Evolutionary conservation across 805 yeast genomes (phyloP).

Genomic region (Candida suzukii): DNA sequence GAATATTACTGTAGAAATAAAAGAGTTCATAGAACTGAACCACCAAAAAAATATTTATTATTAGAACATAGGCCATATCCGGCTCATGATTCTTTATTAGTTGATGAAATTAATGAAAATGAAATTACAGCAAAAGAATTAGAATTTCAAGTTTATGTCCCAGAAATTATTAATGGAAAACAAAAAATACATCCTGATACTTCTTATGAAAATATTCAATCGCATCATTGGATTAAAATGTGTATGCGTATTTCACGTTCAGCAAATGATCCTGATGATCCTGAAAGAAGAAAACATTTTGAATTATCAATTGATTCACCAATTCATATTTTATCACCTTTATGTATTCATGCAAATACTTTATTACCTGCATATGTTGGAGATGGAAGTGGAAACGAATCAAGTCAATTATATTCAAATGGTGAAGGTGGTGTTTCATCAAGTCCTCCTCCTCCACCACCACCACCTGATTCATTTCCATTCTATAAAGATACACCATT

Average conservation of each 20-base stretch:
- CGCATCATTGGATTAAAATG: slow-evolving; percentile 94
- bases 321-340: slow-evolving; percentile 67
- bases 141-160: slow-evolving; percentile 82
- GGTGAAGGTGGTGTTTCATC: not conserved
- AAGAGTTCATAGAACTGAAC: slow-evolving; percentile 89
- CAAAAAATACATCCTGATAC: slow-evolving; percentile 79
- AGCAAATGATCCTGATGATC: slow-evolving; percentile 41
- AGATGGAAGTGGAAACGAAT: no score
- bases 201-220: slow-evolving; percentile 66
- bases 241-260: slow-evolving; percentile 69
- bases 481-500: slow-evolving; percentile 21
- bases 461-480: slow-evolving; percentile 33
- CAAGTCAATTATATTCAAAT: slow-evolving; percentile 17
- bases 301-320: slow-evolving; percentile 96
- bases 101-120: slow-evolving; percentile 29
- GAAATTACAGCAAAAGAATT: slow-evolving; percentile 71
- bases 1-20: slow-evolving; percentile 85
- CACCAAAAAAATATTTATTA: slow-evolving; percentile 70
- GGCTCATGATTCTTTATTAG: slow-evolving; percentile 40
- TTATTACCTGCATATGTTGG: slow-evolving; percentile 61
- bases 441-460: slow-evolving; percentile 15
- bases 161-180: slow-evolving; percentile 53
- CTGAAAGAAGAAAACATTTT: slow-evolving; percentile 71
- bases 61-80: slow-evolving; percentile 70
- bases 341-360: slow-evolving; percentile 77